A percentile compares a stretch with the other conserved stretches of the same genome.
These are phyloP conservation scores for Solanum appendiculatum DNA, from an alignment of 257 asterid species.

Conservation along the genomic window DNA sequence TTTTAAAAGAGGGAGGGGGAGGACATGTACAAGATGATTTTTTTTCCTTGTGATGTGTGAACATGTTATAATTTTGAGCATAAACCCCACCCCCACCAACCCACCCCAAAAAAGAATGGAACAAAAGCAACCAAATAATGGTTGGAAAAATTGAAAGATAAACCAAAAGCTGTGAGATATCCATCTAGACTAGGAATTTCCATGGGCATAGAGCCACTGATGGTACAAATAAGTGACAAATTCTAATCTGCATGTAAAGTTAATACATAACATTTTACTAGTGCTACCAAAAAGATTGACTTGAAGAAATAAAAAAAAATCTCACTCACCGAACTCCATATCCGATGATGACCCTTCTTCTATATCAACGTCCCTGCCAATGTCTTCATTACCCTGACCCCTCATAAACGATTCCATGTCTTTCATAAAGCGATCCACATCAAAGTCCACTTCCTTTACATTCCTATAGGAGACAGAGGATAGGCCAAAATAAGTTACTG, in stretches of 20 bases:
- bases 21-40: neutral
- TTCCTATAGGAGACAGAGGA: constrained; percentile 20
- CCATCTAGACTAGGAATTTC: neutral
- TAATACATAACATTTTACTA: neutral
- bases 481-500: neutral
- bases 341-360: constrained; percentile 65
- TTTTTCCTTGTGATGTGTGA: neutral
- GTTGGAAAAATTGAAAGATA: neutral
- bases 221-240: neutral
- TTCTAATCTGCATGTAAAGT: neutral
- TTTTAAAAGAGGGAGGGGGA: neutral
- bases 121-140: neutral
- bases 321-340: constrained; percentile 62
- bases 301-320: neutral
- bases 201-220: neutral
- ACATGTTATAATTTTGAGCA: neutral
- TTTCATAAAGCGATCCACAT: constrained; percentile 76
- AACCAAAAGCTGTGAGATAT: neutral
- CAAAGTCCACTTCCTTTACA: constrained; percentile 60
- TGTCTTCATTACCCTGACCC: constrained; percentile 30
- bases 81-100: neutral
- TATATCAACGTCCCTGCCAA: constrained; percentile 36
- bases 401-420: constrained; percentile 68
- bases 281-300: neutral
- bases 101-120: neutral